Conservation (phyloP, 2,329 filamentous ascomycete species). For the Cladosporium velox region DNA sequence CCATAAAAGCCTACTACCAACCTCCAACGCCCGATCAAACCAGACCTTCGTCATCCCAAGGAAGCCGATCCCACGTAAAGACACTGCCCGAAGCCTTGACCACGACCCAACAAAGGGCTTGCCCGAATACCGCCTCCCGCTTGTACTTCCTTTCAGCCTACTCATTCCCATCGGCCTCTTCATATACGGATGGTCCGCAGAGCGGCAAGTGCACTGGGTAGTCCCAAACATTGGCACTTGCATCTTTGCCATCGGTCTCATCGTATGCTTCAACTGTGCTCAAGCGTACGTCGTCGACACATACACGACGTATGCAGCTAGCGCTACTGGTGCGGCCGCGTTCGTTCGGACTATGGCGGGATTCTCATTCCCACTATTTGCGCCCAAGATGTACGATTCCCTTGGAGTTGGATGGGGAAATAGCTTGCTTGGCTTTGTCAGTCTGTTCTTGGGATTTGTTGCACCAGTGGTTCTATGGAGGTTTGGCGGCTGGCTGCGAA, state of each 20-base stretch:
- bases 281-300: slow-evolving; percentile 48
- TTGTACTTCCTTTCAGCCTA: slow-evolving; percentile 51
- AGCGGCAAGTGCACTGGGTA: slow-evolving; percentile 29
- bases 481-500: slow-evolving; percentile 37
- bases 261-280: slow-evolving; percentile 28
- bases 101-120: slow-evolving; percentile 36
- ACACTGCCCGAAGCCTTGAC: slow-evolving; percentile 26
- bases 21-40: no score
- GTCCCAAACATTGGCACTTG: slow-evolving; percentile 30
- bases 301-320: slow-evolving; percentile 52
- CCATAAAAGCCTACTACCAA: background rate
- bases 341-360: slow-evolving; percentile 50
- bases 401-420: slow-evolving; percentile 58
- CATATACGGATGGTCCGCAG: slow-evolving; percentile 31
- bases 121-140: slow-evolving; percentile 45
- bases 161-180: slow-evolving; percentile 31
- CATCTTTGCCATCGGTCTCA: slow-evolving; percentile 29
- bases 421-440: slow-evolving; percentile 55
- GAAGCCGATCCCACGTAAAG: slow-evolving; percentile 1
- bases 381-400: slow-evolving; percentile 43
- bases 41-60: background rate
- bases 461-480: slow-evolving; percentile 42
- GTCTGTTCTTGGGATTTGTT: slow-evolving; percentile 40
- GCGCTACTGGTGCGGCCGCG: slow-evolving; percentile 51
- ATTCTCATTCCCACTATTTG: slow-evolving; percentile 55